Evolutionary conservation across 345 rosid genomes (phyloP).

Genomic region (Populus alba): DNA sequence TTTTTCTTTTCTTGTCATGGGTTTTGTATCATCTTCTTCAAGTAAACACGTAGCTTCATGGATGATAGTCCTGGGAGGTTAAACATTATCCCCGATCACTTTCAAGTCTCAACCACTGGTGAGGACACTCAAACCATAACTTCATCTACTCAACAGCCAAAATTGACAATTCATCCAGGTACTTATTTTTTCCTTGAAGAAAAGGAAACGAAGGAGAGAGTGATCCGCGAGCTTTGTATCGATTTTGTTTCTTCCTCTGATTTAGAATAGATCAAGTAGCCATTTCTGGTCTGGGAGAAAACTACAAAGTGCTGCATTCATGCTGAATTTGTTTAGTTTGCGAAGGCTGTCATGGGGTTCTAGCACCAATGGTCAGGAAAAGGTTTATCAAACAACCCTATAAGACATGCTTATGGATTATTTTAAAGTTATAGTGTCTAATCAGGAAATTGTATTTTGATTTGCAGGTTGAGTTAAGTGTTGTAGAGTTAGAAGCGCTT

Average conservation of each 20-base stretch:
- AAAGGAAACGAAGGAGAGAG: background rate
- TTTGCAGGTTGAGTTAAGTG: constrained; percentile 67
- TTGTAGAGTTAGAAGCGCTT: constrained; percentile 74
- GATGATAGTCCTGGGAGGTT: constrained; percentile 63
- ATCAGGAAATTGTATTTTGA: constrained; percentile 3
- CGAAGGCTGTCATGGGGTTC: constrained; percentile 77
- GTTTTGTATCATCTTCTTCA: constrained; percentile 9
- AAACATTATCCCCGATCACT: constrained; percentile 66
- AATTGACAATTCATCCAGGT: constrained; percentile 46
- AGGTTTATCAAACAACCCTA: constrained; percentile 44
- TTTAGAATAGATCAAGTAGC: constrained; percentile 56
- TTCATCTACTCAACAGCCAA: constrained; percentile 42
- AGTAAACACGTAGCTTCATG: constrained; percentile 47
- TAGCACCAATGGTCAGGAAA: constrained; percentile 55
- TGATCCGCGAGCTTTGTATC: constrained; percentile 10
- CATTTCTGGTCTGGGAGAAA: constrained; percentile 45
- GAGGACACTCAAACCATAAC: constrained; percentile 32
- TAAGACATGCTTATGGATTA: constrained; percentile 8
- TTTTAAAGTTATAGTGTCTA: constrained; percentile 4
- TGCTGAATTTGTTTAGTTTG: constrained; percentile 73
- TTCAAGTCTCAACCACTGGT: constrained; percentile 48
- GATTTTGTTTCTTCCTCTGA: constrained; percentile 33
- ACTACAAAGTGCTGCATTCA: constrained; percentile 52
- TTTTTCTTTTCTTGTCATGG: constrained; percentile 1
- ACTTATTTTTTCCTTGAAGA: constrained; percentile 8